Conservation (phyloP, 1,284 basidiomycete genomes). For the Tilletia indica region DNA sequence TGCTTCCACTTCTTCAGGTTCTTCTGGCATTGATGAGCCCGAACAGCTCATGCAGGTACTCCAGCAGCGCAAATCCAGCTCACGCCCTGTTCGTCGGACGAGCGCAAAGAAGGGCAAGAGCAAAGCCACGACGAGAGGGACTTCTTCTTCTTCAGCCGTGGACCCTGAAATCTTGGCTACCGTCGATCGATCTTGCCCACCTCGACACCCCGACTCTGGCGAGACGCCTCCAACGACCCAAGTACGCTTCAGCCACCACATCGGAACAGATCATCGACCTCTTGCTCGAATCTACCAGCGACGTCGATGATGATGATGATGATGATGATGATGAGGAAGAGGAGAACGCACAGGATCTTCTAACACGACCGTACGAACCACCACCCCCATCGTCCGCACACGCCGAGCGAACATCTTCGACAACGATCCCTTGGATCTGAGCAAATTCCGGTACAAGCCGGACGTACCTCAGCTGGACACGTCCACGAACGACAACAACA, state of each 20-base stretch:
- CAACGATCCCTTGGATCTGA: constrained; percentile 15
- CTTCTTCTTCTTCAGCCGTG: neutral
- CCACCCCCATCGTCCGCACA: neutral
- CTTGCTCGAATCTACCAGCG: constrained; percentile 25
- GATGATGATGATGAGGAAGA: neutral
- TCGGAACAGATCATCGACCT: constrained; percentile 33
- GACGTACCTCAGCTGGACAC: neutral
- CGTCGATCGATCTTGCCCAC: constrained; percentile 33
- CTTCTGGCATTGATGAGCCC: no score
- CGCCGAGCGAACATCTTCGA: constrained; percentile 35
- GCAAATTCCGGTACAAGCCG: constrained; percentile 11
- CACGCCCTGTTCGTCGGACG: no score
- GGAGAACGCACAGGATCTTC: neutral
- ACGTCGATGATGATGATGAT: constrained; percentile 26
- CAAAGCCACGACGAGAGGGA: neutral
- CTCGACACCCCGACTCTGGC: constrained; percentile 28
- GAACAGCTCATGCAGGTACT: no score
- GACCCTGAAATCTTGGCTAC: constrained; percentile 25
- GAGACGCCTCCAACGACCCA: constrained; percentile 25
- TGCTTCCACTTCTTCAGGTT: neutral
- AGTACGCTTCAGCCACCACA: constrained; percentile 26
- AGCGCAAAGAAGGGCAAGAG: neutral
- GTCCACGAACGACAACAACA: constrained; percentile 26
- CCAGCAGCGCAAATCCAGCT: no score
- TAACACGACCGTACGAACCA: neutral